A percentile compares a stretch with the other conserved stretches of the same genome.
These are phyloP conservation scores for Lithocarpus polystachyus DNA, from an alignment of 306 rosid species.

Conservation along the genomic window DNA sequence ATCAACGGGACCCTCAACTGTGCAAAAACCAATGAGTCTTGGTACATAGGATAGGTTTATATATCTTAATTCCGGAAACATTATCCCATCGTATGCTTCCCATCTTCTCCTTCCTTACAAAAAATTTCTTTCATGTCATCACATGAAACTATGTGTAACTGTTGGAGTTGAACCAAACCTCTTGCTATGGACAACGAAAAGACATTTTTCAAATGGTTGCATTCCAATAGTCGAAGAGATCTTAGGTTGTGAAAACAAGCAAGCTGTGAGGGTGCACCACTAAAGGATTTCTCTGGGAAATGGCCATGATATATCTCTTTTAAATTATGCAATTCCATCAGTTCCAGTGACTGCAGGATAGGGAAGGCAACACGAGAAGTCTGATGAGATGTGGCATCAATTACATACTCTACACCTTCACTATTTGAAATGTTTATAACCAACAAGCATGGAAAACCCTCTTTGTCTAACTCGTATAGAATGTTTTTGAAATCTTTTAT, in stretches of 20 bases:
- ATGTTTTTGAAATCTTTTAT: constrained; percentile 17
- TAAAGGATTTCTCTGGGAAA: neutral
- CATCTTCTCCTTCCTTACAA: no score
- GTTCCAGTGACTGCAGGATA: neutral
- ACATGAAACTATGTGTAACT: no score
- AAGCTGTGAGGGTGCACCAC: neutral
- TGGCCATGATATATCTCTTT: neutral
- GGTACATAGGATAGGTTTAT: no score
- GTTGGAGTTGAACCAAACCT: no score
- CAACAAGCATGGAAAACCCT: constrained; percentile 17
- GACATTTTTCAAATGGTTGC: neutral
- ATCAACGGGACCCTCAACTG: no score
- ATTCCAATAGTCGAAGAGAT: neutral
- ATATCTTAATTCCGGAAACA: no score
- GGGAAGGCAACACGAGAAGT: neutral
- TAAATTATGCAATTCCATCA: neutral
- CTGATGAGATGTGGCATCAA: neutral
- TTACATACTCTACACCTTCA: constrained; percentile 13
- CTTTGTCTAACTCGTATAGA: neutral
- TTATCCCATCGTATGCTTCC: no score
- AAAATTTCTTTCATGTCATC: no score
- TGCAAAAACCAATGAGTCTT: no score
- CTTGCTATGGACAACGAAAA: no score
- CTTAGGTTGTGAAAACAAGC: neutral
- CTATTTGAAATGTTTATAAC: constrained; percentile 1